A percentile compares a stretch with the other conserved stretches of the same genome.
These are phyloP conservation scores for Oenanthe javanica DNA, from an alignment of 140 eudicot species.

Conservation along the genomic window DNA sequence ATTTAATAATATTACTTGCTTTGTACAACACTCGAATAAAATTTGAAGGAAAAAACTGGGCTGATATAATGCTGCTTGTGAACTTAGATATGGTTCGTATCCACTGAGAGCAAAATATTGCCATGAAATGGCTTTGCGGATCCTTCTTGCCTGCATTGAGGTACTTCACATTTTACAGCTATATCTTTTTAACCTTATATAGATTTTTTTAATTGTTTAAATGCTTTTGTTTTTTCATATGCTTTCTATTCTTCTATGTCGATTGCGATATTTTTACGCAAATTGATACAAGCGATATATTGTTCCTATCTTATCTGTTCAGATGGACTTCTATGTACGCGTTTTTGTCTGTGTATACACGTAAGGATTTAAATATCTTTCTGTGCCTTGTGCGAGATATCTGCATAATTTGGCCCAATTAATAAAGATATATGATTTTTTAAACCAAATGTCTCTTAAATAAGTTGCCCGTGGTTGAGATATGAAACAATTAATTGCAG, in stretches of 20 bases:
- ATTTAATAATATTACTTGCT: neutral
- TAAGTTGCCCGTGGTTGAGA: neutral
- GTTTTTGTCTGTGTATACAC: slow-evolving; percentile 87
- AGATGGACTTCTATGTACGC: slow-evolving; percentile 91
- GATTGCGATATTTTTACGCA: slow-evolving; percentile 29
- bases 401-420: neutral
- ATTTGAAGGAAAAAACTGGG: neutral
- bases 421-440: neutral
- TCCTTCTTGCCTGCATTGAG: slow-evolving; percentile 93
- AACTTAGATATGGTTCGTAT: slow-evolving; percentile 78
- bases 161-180: slow-evolving; percentile 26
- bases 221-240: neutral
- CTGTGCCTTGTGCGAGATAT: neutral
- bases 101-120: slow-evolving; percentile 87
- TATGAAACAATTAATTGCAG: slow-evolving; percentile 12
- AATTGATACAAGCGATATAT: slow-evolving; percentile 90
- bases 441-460: neutral
- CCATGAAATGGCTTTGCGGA: slow-evolving; percentile 95
- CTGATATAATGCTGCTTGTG: slow-evolving; percentile 21
- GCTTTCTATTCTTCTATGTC: neutral
- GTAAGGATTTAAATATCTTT: slow-evolving; percentile 34
- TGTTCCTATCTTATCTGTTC: slow-evolving; percentile 84
- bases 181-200: neutral
- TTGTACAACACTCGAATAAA: neutral
- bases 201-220: neutral